Percentiles rank a stretch among this genome's conserved stretches.
These are phyloP conservation scores for Phytomonas sp. DNA, from an alignment of 208 protist species.

Conservation along the genomic window DNA sequence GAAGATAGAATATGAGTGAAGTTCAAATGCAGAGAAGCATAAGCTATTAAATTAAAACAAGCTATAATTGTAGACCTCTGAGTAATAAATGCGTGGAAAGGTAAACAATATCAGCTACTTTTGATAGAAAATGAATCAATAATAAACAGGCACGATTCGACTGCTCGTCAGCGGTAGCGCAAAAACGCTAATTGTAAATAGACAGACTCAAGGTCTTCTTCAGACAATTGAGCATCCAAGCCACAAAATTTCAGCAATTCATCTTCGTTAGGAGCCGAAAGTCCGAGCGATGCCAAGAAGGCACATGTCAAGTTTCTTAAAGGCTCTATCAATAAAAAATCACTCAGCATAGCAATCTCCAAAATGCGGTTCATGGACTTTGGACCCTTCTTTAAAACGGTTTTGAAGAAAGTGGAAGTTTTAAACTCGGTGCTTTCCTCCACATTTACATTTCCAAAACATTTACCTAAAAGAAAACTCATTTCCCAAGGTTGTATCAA, in stretches of 20 bases:
- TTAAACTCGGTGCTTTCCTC: constrained; percentile 14
- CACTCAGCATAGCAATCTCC: constrained; percentile 80
- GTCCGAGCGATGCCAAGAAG: constrained; percentile 64
- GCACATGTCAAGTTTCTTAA: constrained; percentile 72
- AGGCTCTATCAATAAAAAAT: constrained; percentile 80
- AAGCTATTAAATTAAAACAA: not conserved
- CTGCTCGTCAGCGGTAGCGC: constrained; percentile 15
- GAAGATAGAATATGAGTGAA: not conserved
- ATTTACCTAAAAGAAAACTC: constrained; percentile 50
- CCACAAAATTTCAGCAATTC: constrained; percentile 71
- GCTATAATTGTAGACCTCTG: not conserved
- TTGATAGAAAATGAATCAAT: not conserved
- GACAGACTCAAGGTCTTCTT: constrained; percentile 65
- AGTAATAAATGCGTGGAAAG: constrained; percentile 9
- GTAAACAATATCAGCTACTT: not conserved
- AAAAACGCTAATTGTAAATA: constrained; percentile 79
- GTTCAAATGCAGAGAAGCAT: not conserved
- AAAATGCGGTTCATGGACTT: constrained; percentile 37
- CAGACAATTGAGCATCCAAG: constrained; percentile 33
- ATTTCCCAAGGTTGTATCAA: constrained; percentile 80
- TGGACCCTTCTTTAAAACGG: not conserved
- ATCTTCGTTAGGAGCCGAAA: constrained; percentile 43
- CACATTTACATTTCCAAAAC: constrained; percentile 20
- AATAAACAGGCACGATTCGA: not conserved
- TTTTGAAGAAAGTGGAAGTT: constrained; percentile 9